Evolutionary conservation across 1,139 yeast genomes (phyloP).

Genomic region (Yamadazyma diospyri): DNA sequence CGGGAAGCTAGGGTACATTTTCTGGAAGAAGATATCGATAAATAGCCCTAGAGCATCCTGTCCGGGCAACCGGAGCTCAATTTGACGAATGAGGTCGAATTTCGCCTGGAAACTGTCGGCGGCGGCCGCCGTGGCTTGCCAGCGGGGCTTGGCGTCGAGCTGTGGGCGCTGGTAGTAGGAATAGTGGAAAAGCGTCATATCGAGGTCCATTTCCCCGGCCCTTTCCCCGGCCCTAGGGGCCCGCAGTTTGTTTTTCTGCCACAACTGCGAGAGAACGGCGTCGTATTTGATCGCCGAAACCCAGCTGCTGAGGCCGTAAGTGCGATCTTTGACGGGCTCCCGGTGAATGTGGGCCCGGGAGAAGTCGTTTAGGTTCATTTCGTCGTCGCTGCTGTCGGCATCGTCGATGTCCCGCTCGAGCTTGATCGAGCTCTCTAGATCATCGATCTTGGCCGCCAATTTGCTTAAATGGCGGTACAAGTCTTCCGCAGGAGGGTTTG

Average conservation of each 20-base stretch:
- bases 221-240: too few species aligned
- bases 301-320: constrained; percentile 37
- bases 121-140: not conserved
- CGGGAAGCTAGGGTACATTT: constrained; percentile 46
- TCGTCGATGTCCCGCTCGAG: constrained; percentile 3
- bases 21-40: constrained; percentile 41
- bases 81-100: constrained; percentile 26
- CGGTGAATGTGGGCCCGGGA: constrained; percentile 1
- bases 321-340: constrained; percentile 12
- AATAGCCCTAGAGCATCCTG: constrained; percentile 41
- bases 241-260: constrained; percentile 10
- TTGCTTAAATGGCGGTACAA: constrained; percentile 3
- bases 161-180: constrained; percentile 19
- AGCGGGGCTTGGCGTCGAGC: not conserved
- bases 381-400: constrained; percentile 10
- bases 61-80: constrained; percentile 41
- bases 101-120: constrained; percentile 29
- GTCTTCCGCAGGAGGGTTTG: constrained; percentile 3
- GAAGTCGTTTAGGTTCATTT: constrained; percentile 5
- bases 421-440: constrained; percentile 6
- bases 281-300: constrained; percentile 27
- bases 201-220: too few species aligned
- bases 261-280: constrained; percentile 15
- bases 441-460: constrained; percentile 7
- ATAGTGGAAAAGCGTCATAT: not conserved